These are phyloP conservation scores for Mediolabrus comicus DNA, from an alignment of 108 stramenopile genomes.

Conservation along the genomic window DNA sequence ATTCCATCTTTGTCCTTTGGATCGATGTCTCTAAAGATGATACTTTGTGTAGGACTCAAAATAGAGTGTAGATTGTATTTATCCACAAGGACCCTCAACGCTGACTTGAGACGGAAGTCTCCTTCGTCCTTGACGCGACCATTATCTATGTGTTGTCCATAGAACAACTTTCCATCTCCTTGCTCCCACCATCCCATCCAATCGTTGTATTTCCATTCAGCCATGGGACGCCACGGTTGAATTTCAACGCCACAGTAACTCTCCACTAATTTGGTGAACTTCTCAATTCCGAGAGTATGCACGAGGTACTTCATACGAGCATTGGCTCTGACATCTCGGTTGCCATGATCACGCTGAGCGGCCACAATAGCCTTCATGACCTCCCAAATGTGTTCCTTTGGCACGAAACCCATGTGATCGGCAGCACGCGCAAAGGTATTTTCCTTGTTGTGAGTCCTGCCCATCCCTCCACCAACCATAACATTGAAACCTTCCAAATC, in stretches of 20 bases:
- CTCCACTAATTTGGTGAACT: conserved; percentile 91
- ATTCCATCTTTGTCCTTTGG: conserved; percentile 87
- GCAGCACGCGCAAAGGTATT: conserved; percentile 96
- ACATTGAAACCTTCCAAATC: conserved; percentile 93
- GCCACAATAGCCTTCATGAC: conserved; percentile 92
- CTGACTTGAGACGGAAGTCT: conserved; percentile 85
- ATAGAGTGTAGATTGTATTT: conserved; percentile 89
- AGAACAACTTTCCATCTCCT: conserved; percentile 95
- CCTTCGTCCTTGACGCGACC: conserved; percentile 96
- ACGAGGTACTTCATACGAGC: conserved; percentile 99
- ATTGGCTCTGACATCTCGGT: conserved; percentile 96
- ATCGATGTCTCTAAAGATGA: conserved; percentile 89
- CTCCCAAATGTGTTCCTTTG: conserved; percentile 94
- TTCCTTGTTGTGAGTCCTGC: conserved; percentile 97
- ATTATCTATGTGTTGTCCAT: conserved; percentile 93
- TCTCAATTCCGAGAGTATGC: conserved; percentile 94
- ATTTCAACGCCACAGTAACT: conserved; percentile 89
- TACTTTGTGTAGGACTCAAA: conserved; percentile 92
- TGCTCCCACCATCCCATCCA: conserved; percentile 99
- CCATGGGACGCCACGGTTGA: conserved; percentile 76
- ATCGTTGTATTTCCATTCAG: conserved; percentile 95
- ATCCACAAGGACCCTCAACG: conserved; percentile 86
- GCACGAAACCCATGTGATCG: conserved; percentile 94
- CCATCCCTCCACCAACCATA: conserved; percentile 98
- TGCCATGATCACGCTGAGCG: conserved; percentile 96